phyloP scores from a whole-genome alignment of 331 rosid genomes.

The Prunus yedoensis region DNA sequence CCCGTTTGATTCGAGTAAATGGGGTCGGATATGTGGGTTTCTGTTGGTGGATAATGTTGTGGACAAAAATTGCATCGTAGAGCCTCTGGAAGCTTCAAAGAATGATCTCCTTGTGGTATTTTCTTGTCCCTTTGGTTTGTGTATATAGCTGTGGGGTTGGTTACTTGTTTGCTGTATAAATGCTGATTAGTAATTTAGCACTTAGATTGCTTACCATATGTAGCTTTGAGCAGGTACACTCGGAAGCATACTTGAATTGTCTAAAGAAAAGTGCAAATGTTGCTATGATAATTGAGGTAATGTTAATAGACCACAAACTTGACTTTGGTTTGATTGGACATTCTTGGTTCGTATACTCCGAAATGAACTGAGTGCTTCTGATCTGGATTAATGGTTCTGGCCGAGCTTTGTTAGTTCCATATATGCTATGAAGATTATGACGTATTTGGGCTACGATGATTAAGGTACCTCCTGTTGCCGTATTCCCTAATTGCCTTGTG shows the following conservation, averaged over 20 bases:
- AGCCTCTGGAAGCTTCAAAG: conserved; percentile 81
- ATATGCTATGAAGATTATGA: conserved; percentile 4
- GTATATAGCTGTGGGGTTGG: background rate
- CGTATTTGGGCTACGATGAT: conserved; percentile 27
- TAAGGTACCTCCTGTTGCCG: conserved; percentile 84
- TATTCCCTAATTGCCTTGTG: conserved; percentile 71
- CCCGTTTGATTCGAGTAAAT: conserved; percentile 87
- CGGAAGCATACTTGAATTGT: conserved; percentile 71
- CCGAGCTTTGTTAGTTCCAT: background rate
- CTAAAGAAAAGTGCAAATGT: conserved; percentile 68
- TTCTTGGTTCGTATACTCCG: background rate
- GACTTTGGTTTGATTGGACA: background rate
- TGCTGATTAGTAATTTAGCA: background rate
- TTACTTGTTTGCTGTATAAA: background rate
- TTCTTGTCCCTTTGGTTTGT: background rate
- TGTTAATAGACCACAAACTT: background rate
- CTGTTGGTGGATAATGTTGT: conserved; percentile 53
- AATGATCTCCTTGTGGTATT: conserved; percentile 86
- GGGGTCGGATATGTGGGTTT: conserved; percentile 76
- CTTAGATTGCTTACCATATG: background rate
- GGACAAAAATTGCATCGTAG: conserved; percentile 45
- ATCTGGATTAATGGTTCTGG: background rate
- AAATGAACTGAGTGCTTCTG: background rate
- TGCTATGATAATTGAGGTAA: conserved; percentile 83
- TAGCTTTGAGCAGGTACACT: conserved; percentile 54